phyloP scores from a whole-genome alignment of 805 yeast species.

The Monosporozyma siamensis region DNA sequence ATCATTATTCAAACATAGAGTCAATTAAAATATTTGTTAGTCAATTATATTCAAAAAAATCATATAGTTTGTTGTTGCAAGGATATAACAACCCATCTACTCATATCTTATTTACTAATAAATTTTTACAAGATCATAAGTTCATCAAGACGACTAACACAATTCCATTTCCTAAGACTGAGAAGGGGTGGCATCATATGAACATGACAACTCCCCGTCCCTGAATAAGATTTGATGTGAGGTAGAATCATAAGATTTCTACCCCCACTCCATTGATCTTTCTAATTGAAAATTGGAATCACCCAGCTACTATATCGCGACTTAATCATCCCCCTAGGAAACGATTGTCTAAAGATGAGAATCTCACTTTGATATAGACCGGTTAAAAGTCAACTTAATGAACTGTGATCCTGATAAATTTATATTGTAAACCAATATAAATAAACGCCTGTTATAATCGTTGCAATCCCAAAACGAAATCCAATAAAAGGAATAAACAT shows the following conservation, averaged over 20 bases:
- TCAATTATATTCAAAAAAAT: background rate
- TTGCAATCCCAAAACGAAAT: no score
- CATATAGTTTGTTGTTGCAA: background rate
- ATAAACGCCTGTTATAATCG: no score
- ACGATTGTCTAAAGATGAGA: conserved; percentile 5
- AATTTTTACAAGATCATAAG: conserved; percentile 2
- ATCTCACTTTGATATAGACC: conserved; percentile 17
- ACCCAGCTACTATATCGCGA: conserved; percentile 29
- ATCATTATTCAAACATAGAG: no score
- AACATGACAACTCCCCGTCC: no score
- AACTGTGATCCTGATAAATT: conserved; percentile 9
- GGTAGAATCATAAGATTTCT: no score
- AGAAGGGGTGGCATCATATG: background rate
- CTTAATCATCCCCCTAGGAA: no score
- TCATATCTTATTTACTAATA: no score
- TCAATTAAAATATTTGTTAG: conserved; percentile 9
- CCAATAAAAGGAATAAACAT: conserved; percentile 38
- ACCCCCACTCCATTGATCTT: no score
- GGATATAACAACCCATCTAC: no score
- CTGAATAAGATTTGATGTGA: no score
- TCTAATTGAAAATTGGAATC: conserved; percentile 22
- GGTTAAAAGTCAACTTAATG: conserved; percentile 11
- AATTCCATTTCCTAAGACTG: background rate
- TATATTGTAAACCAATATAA: no score
- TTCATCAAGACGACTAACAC: background rate